phyloP scores from a whole-genome alignment of 192 early-diverging fungal species.

The Fimicolochytrium jonesii region DNA sequence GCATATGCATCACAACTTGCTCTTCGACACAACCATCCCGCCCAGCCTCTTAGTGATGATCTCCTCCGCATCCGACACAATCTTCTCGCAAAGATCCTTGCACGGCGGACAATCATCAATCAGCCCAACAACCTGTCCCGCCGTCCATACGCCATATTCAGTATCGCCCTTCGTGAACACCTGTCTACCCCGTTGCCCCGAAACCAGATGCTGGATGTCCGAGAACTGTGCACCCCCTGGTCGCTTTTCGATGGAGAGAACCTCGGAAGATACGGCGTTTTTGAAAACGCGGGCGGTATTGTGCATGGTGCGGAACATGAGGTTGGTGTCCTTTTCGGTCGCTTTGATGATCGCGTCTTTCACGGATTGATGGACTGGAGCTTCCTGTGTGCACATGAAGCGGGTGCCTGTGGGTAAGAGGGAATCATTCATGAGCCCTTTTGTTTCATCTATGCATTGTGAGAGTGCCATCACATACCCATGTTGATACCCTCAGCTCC shows the following conservation, averaged over 20 bases:
- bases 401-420: conserved; percentile 82
- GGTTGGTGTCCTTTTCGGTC: conserved; percentile 56
- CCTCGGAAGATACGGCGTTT: conserved; percentile 66
- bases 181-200: conserved; percentile 50
- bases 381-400: conserved; percentile 77
- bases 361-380: conserved; percentile 69
- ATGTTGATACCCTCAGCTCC: conserved; percentile 67
- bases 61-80: conserved; percentile 50
- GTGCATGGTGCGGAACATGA: conserved; percentile 59
- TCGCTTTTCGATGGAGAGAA: conserved; percentile 61
- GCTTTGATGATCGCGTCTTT: conserved; percentile 70
- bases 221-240: conserved; percentile 62
- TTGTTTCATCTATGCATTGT: too few relatives aligned
- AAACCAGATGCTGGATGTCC: conserved; percentile 65
- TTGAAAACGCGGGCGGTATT: conserved; percentile 76
- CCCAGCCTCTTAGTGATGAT: conserved; percentile 31
- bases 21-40: conserved; percentile 23
- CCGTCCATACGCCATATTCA: conserved; percentile 52
- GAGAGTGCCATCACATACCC: conserved; percentile 13
- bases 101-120: conserved; percentile 76
- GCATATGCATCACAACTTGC: too few relatives aligned
- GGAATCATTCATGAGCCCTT: too few relatives aligned
- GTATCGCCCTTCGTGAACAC: conserved; percentile 42
- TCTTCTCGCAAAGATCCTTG: conserved; percentile 55
- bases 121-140: conserved; percentile 66